Evolutionary conservation across 306 rosid species (phyloP).

Genomic region (Gillenia trifoliata): DNA sequence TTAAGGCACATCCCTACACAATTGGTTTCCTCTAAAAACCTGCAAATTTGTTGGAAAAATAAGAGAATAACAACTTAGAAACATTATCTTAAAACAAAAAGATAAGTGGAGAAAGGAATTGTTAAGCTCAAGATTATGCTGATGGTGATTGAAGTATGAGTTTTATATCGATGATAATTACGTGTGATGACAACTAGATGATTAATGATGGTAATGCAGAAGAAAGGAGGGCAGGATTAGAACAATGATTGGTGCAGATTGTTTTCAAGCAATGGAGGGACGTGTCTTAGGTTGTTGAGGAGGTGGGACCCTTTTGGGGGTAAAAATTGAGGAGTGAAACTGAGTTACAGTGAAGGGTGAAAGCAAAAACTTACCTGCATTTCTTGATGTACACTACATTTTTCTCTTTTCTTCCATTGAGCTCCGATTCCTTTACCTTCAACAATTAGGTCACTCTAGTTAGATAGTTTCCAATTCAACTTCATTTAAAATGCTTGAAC

Average conservation of each 20-base stretch:
- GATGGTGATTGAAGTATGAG: background rate
- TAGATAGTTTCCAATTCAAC: background rate
- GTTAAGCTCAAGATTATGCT: background rate
- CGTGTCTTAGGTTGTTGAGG: slow-evolving; percentile 33
- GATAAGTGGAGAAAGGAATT: background rate
- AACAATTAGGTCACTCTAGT: slow-evolving; percentile 12
- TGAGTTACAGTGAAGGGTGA: background rate
- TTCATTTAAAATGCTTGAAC: background rate
- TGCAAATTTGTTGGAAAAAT: slow-evolving; percentile 25
- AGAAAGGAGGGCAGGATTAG: slow-evolving; percentile 11
- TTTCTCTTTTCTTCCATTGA: slow-evolving; percentile 69
- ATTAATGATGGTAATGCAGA: slow-evolving; percentile 35
- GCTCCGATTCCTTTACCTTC: slow-evolving; percentile 75
- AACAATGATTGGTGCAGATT: slow-evolving; percentile 34
- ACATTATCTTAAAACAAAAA: background rate
- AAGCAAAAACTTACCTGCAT: slow-evolving; percentile 58
- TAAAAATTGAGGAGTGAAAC: background rate
- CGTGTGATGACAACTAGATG: slow-evolving; percentile 6
- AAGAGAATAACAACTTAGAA: background rate
- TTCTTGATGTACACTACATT: slow-evolving; percentile 66
- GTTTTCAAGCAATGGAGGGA: slow-evolving; percentile 24
- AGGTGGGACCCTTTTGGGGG: slow-evolving; percentile 19
- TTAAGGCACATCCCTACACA: slow-evolving; percentile 88
- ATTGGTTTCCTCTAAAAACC: slow-evolving; percentile 77
- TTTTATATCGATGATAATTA: slow-evolving; percentile 22